Base-by-base conservation (phyloP, 1,284 basidiomycete genomes). In the Takashimella koratensis region DNA sequence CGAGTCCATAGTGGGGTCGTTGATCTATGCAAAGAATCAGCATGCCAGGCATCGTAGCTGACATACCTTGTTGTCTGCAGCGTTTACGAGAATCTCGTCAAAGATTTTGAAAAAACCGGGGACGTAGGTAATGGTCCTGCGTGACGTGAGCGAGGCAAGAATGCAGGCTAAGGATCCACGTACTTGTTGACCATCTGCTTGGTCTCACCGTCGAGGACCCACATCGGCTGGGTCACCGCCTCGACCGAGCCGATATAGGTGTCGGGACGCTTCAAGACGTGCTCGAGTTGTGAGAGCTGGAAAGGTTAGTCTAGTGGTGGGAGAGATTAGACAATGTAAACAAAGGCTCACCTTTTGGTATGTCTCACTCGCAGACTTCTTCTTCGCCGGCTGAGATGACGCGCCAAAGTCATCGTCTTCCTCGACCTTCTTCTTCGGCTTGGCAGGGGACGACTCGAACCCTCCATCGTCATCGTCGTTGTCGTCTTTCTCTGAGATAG, bases 101-200 rank as follows among this genome's bases (percentile, higher is more conserved):
- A 98, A 88, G 71, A 98, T 98, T 81, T 99, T 98, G 84, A 96
- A 96, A 76, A 99, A 96, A 60, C 95, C 96, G 0, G 96, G 96
- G 2, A 98, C 94, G 70, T 88, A 98, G 61, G 85, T 90, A 63
- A 93, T 89, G 47, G 93, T 86, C 45, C 82, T 79, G 49, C 2
- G 8, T 41, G 0, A n/a, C 8, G 49, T 23, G 3, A 44, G 48
- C n/a, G 19, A 16, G 2, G 4, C 24, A 21, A 16, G 3, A 21
- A 21, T 13, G 27, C 19, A 41, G 8, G 23, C 8, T 11, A 27
- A 19, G n/a, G 8, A 23, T 41, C 20, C 11, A 63, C 76, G 53
- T 40, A 79, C 66, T 86, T 80, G 67, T 85, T 76, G 1, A 85
- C 84, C 85, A 96, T 90, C 40, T 85, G 84, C 67, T 90, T 91